Conservation (phyloP, 2,329 filamentous ascomycete genomes). For the Septoria linicola region DNA sequence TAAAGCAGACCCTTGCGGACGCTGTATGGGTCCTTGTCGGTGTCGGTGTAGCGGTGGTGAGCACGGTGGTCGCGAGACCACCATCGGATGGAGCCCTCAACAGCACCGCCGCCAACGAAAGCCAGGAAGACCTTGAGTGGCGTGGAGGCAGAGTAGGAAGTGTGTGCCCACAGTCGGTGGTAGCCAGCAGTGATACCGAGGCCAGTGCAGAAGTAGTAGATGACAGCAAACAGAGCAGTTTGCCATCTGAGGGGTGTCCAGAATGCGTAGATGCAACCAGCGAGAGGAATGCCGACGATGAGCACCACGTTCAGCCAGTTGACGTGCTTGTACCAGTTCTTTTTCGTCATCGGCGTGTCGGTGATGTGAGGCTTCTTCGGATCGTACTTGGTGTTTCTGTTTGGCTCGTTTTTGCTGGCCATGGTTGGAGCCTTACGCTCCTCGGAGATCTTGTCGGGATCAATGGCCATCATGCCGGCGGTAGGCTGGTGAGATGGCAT, state of each 20-base stretch:
- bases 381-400: slow-evolving; percentile 54
- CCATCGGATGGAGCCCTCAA: slow-evolving; percentile 84
- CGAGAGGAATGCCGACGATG: slow-evolving; percentile 73
- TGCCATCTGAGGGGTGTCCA: slow-evolving; percentile 73
- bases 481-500: slow-evolving; percentile 56
- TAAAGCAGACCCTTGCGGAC: slow-evolving; percentile 85
- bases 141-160: slow-evolving; percentile 73
- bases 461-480: slow-evolving; percentile 27
- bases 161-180: slow-evolving; percentile 83
- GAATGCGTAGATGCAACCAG: slow-evolving; percentile 70
- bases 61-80: slow-evolving; percentile 85
- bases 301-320: slow-evolving; percentile 88
- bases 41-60: slow-evolving; percentile 90
- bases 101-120: slow-evolving; percentile 75
- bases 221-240: slow-evolving; percentile 70
- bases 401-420: slow-evolving; percentile 45
- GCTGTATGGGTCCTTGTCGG: slow-evolving; percentile 87
- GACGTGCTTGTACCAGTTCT: slow-evolving; percentile 89
- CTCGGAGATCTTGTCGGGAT: slow-evolving; percentile 24
- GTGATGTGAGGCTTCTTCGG: slow-evolving; percentile 81
- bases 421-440: slow-evolving; percentile 14
- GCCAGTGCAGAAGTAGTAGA: slow-evolving; percentile 77
- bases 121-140: slow-evolving; percentile 81
- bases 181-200: slow-evolving; percentile 56
- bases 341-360: slow-evolving; percentile 73